Evolutionary conservation across 139 green algal genomes (phyloP), one percentile per base, ranked within the genome.

Genomic region (Coccomyxa sp.): DNA sequence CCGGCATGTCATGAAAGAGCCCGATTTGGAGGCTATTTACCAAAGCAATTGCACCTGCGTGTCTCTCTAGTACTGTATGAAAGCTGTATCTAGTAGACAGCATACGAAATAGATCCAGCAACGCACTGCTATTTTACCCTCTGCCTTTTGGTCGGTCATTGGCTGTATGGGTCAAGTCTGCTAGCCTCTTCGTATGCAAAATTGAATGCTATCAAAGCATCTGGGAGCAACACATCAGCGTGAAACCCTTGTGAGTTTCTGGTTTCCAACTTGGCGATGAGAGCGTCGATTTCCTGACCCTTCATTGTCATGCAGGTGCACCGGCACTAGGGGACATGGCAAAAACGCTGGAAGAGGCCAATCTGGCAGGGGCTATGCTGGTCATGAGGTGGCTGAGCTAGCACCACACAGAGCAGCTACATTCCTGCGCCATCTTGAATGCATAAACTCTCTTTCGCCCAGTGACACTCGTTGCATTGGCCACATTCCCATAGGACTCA

Each of bases 371-470:
- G 14, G 27, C 71, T n/a, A 77, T 77, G 71, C 71, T 77, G 21
- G 71, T 77, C n/a, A 77, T 77, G 71, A 25, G 71, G 23, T 77
- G 71, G 71, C 71, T 30, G 71, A 77, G 23, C 71, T 77, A 27
- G 66, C 21, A 74, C 23, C 66, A 23, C 63, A 23, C 66, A 74
- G 9, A 23, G 21, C 66, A 30, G 66, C 21, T 23, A 30, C 10
- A 23, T 14, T 10, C 4, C 66, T 74, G 21, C 21, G 63, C 17
- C 16, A 15, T 71, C 63, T 71, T 71, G 63, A 17, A 51, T 51
- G 38, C 38, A 51, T 51, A 23, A 74, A 30, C 66, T 30, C 21
- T 23, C 66, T 9, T 74, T 74, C 10, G 23, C 21, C 3, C 21
- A 30, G 1, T 74, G 66, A 10, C 66, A 10, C 9, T 27, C 10